phyloP scores from a whole-genome alignment of 208 protist species.

The Naegleria fowleri region DNA sequence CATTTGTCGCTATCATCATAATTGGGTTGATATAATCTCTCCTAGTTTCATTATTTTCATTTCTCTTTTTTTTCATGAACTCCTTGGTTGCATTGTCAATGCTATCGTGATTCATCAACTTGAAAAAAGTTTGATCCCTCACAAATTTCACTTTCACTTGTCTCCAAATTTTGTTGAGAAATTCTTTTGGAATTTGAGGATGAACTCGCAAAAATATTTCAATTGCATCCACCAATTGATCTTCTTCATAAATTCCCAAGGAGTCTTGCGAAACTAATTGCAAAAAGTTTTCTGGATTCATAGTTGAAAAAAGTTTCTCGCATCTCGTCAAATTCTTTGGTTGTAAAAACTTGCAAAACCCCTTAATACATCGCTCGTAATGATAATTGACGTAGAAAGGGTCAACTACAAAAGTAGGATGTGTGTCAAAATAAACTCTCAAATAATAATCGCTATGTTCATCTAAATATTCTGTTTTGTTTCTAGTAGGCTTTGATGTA shows the following conservation, averaged over 20 bases:
- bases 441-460: background rate
- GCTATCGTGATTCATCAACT: background rate
- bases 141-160: background rate
- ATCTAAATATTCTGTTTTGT: background rate
- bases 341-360: background rate
- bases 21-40: background rate
- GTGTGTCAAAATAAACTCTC: background rate
- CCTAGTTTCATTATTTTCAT: background rate
- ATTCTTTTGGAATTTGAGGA: background rate
- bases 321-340: background rate
- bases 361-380: background rate
- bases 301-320: background rate
- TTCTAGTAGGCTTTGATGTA: background rate
- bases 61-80: background rate
- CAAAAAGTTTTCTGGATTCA: background rate
- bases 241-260: background rate
- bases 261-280: background rate
- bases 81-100: background rate
- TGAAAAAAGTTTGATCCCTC: background rate
- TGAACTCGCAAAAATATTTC: background rate
- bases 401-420: background rate
- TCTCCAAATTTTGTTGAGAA: background rate
- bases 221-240: background rate
- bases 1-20: background rate
- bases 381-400: background rate